phyloP scores from a whole-genome alignment of 768 basidiomycete genomes.

The Cystobasidium ongulense region DNA sequence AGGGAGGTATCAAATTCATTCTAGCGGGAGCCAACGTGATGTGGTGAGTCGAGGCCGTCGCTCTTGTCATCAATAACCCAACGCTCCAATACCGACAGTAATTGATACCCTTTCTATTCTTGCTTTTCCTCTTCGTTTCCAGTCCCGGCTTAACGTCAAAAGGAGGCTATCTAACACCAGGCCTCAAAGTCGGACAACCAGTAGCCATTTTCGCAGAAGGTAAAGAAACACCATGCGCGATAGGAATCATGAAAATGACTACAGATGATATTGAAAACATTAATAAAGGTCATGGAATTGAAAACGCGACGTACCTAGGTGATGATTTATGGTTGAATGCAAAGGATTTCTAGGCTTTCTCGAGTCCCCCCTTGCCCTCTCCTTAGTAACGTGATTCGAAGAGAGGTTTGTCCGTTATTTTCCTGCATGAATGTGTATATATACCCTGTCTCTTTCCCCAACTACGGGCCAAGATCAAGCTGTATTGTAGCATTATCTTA shows the following conservation, averaged over 20 bases:
- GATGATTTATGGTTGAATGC: slow-evolving; percentile 68
- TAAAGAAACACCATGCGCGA: slow-evolving; percentile 79
- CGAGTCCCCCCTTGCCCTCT: no score
- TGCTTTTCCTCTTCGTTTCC: neutral
- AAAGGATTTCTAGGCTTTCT: slow-evolving; percentile 33
- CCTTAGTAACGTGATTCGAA: no score
- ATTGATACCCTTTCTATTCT: neutral
- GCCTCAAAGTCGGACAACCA: slow-evolving; percentile 60
- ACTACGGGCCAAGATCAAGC: no score
- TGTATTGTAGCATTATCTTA: no score
- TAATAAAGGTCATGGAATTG: slow-evolving; percentile 85
- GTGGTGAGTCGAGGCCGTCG: slow-evolving; percentile 48
- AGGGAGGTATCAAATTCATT: slow-evolving; percentile 95
- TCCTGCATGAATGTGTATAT: neutral
- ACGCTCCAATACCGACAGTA: neutral
- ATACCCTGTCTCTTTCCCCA: neutral
- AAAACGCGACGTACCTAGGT: slow-evolving; percentile 74
- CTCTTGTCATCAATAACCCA: neutral
- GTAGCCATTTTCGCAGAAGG: slow-evolving; percentile 96
- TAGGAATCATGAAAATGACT: slow-evolving; percentile 70
- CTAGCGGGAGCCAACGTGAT: slow-evolving; percentile 91
- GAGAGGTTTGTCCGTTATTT: no score
- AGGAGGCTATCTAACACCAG: slow-evolving; percentile 48
- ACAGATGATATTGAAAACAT: slow-evolving; percentile 83
- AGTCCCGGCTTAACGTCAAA: slow-evolving; percentile 85